Base-by-base conservation (phyloP, 1,139 yeast genomes). In the Kodamaea ohmeri region DNA sequence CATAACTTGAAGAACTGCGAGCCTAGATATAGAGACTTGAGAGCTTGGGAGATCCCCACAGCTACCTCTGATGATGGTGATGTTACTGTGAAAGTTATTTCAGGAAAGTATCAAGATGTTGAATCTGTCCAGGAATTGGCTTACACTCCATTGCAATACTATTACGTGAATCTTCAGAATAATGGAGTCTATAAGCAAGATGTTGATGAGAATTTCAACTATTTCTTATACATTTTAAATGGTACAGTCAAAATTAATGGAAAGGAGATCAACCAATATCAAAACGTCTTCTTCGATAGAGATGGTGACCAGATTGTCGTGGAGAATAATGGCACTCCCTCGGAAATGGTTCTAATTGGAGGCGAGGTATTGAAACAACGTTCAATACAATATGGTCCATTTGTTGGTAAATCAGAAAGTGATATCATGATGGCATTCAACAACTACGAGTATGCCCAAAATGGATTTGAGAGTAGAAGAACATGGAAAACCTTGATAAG, bases 321-420 rank as follows among this genome's bases (percentile, higher is more conserved):
- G 13, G 37, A 31, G 14, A 61, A 56, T 33, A 89, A 83, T 52
- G 51, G 55, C 3, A 51, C 61, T 20, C 65, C 61, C 11, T 62
- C 80, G 3, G 75, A 77, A 46, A 80, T 89, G 51, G 78, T 85
- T 4, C 51, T 89, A 26, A 67, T 88, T 46, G 95, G 89, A 25
- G 97, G 96, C 37, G 66, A 86, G 58, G 75, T 77, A 28, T 67
- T 88, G 43, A 76, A 85, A 50, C 96, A 89, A 63, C 76, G 80
- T 14, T 73, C 85, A 38, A 86, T 86, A 28, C 96, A 89, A 58
- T 85, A 88, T 56, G 97, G 97, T 9, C 96, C 96, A 14, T 88
- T 86, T 57, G 95, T 84, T 12, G 92, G 86, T 44, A 76, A 81
- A 15, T 16, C 25, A 4, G 20, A 30, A 12, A n/a, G 37, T 20